Percentiles rank a stretch among this genome's conserved stretches.
phyloP scores from a whole-genome alignment of 495 filamentous ascomycete genomes.

The Evernia prunastri region DNA sequence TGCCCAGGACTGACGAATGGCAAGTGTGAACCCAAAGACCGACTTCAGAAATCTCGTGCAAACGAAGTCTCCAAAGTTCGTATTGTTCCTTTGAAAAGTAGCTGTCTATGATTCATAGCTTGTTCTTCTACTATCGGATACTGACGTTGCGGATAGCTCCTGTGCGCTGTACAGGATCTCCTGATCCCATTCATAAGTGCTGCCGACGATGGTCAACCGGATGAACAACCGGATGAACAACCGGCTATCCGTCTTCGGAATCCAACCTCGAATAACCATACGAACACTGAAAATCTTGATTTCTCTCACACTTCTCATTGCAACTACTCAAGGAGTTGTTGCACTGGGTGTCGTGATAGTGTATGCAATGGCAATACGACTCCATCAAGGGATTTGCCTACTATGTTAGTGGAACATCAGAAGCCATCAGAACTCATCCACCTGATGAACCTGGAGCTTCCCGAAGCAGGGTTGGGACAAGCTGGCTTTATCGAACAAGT shows the following conservation, averaged over 20 bases:
- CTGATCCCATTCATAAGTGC: conserved; percentile 69
- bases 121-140: too few species aligned
- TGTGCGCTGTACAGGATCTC: conserved; percentile 62
- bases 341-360: not conserved
- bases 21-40: too few species aligned
- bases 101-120: too few species aligned
- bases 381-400: not conserved
- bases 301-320: not conserved
- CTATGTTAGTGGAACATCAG: not conserved
- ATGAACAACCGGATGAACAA: conserved; percentile 19
- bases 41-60: too few species aligned
- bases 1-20: too few species aligned
- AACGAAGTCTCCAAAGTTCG: too few species aligned
- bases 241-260: not conserved
- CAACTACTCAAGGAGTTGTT: not conserved
- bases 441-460: conserved; percentile 62
- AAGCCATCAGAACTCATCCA: conserved; percentile 27
- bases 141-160: conserved; percentile 38
- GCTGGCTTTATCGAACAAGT: conserved; percentile 90
- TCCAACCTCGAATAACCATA: not conserved
- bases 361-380: not conserved
- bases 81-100: too few species aligned
- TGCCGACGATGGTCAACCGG: conserved; percentile 53
- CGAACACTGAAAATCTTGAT: not conserved
- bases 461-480: conserved; percentile 57